Evolutionary conservation across 805 yeast genomes (phyloP).

Genomic region (Komagataella ulmi): DNA sequence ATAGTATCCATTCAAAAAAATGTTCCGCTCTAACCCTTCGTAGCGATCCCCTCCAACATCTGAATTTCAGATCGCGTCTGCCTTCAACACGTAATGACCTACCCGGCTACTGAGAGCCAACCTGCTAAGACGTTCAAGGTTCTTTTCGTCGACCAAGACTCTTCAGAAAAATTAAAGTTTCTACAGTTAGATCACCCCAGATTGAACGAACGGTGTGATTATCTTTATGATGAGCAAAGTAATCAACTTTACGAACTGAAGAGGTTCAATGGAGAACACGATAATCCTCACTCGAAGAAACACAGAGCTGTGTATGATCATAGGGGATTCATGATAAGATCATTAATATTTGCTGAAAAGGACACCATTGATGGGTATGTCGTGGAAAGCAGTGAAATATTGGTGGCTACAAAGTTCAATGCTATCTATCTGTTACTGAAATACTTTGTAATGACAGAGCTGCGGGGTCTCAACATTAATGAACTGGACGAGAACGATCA

Average conservation of each 20-base stretch:
- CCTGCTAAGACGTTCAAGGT: neutral
- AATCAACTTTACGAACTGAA: conserved; percentile 24
- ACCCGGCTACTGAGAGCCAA: neutral
- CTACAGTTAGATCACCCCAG: neutral
- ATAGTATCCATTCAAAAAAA: neutral
- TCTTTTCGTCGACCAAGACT: neutral
- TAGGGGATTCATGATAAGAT: conserved; percentile 24
- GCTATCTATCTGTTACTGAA: conserved; percentile 24
- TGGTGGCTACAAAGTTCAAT: conserved; percentile 27
- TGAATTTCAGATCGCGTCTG: neutral
- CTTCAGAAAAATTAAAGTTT: neutral
- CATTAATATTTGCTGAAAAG: conserved; percentile 16
- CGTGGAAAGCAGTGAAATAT: conserved; percentile 24
- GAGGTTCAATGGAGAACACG: conserved; percentile 16
- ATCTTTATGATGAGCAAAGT: conserved; percentile 1
- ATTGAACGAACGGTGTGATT: neutral
- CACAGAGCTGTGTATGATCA: conserved; percentile 14
- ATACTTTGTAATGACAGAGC: conserved; percentile 12
- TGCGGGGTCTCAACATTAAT: conserved; percentile 7
- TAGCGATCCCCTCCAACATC: neutral
- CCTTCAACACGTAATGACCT: neutral
- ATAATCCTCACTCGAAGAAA: conserved; percentile 19
- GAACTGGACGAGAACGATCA: conserved; percentile 9
- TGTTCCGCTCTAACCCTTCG: neutral
- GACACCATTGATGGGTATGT: conserved; percentile 18